A percentile compares a stretch with the other conserved stretches of the same genome.
Evolutionary conservation across 352 stramenopile species (phyloP).

Genomic region (Lagenidium sp.): DNA sequence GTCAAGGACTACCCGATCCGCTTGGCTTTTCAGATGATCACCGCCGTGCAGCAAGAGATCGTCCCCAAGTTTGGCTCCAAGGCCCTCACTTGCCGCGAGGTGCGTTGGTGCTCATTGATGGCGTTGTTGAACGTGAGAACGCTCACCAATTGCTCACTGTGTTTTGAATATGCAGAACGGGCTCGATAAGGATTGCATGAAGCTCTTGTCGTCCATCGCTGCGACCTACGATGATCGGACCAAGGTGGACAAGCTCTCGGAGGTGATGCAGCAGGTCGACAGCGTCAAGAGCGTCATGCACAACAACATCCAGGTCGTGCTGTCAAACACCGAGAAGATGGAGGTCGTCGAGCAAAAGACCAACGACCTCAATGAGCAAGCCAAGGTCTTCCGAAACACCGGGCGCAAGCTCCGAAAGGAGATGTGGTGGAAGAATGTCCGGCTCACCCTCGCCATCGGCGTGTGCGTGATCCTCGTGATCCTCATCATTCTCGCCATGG

Average conservation of each 20-base stretch:
- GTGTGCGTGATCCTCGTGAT: slow-evolving; percentile 61
- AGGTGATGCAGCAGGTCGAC: slow-evolving; percentile 79
- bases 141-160: background rate
- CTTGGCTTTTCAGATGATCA: slow-evolving; percentile 77
- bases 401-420: slow-evolving; percentile 64
- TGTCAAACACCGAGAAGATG: slow-evolving; percentile 87
- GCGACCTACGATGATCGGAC: slow-evolving; percentile 77
- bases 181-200: slow-evolving; percentile 71
- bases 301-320: slow-evolving; percentile 82
- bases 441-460: slow-evolving; percentile 56
- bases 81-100: slow-evolving; percentile 67
- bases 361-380: slow-evolving; percentile 81
- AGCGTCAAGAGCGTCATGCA: slow-evolving; percentile 80
- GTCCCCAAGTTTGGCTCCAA: slow-evolving; percentile 70
- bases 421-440: slow-evolving; percentile 87
- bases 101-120: slow-evolving; percentile 8
- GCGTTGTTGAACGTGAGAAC: background rate
- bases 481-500: slow-evolving; percentile 62
- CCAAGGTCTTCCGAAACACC: slow-evolving; percentile 81
- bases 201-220: slow-evolving; percentile 47
- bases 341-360: slow-evolving; percentile 83
- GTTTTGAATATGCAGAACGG: slow-evolving; percentile 35
- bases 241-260: slow-evolving; percentile 81
- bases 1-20: slow-evolving; percentile 77
- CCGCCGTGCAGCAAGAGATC: slow-evolving; percentile 64